Conservation (phyloP, 1,284 basidiomycete species). For the Puccinia novopanici region DNA sequence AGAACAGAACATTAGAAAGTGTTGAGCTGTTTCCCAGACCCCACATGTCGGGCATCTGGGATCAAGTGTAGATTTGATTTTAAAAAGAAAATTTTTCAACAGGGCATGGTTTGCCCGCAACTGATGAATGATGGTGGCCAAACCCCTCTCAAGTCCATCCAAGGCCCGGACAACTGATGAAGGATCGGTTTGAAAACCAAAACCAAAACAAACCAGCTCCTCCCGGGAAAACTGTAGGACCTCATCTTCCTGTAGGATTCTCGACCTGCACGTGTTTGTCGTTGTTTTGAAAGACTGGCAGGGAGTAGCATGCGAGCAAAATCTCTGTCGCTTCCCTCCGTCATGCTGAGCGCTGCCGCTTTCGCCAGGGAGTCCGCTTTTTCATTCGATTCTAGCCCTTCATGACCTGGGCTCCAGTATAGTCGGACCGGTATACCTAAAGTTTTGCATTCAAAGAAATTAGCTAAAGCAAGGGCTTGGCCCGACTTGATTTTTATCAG, state of each 20-base stretch:
- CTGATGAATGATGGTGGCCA: no score
- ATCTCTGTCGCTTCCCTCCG: not conserved
- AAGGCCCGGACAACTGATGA: no score
- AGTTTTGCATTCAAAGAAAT: not conserved
- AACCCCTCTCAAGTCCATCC: no score
- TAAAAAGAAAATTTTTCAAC: no score
- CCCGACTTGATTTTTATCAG: not conserved
- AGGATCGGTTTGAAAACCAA: no score
- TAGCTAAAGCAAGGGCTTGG: not conserved
- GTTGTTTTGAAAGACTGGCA: no score
- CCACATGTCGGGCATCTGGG: no score
- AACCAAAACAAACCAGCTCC: not conserved
- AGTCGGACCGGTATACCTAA: not conserved
- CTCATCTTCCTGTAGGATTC: no score
- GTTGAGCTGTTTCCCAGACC: not conserved
- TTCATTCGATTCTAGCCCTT: not conserved
- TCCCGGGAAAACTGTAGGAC: not conserved
- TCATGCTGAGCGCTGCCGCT: not conserved
- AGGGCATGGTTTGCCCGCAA: no score
- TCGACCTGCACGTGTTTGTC: not conserved
- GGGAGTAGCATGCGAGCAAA: no score
- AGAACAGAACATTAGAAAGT: not conserved
- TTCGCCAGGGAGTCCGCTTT: not conserved
- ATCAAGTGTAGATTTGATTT: no score
- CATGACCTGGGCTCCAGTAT: slow-evolving; percentile 3